Conservation (phyloP, 371 early-diverging fungal genomes). For the Syncephalastrum contaminatum region DNA sequence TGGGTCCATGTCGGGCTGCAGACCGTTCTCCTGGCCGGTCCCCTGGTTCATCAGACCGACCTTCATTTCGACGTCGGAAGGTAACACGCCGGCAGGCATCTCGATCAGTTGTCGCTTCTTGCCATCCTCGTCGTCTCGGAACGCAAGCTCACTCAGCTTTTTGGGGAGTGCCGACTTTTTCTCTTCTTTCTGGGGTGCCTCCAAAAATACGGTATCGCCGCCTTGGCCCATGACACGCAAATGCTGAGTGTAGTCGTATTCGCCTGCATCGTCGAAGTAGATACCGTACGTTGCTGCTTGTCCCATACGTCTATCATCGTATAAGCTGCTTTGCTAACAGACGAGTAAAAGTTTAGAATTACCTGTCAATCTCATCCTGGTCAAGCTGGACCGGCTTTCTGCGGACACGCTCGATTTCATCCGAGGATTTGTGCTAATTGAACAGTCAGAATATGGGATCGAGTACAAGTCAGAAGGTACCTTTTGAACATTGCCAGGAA, state of each 20-base stretch:
- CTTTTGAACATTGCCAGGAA: constrained; percentile 68
- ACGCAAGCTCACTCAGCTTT: constrained; percentile 16
- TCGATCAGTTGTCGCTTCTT: constrained; percentile 42
- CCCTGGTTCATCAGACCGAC: constrained; percentile 44
- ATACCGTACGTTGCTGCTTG: constrained; percentile 85
- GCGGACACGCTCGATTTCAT: constrained; percentile 34
- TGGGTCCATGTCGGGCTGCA: constrained; percentile 78
- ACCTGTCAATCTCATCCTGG: constrained; percentile 53
- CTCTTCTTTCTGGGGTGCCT: constrained; percentile 54
- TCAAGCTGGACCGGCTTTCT: constrained; percentile 33
- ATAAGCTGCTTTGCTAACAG: not conserved
- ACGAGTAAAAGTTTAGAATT: constrained; percentile 2
- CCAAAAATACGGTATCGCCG: constrained; percentile 79
- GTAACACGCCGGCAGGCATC: constrained; percentile 76
- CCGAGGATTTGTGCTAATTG: constrained; percentile 39
- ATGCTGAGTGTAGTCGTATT: constrained; percentile 94
- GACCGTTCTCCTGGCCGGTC: constrained; percentile 53
- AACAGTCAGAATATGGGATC: not conserved
- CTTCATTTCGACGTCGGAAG: constrained; percentile 62
- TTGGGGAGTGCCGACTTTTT: constrained; percentile 20
- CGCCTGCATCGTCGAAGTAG: constrained; percentile 75
- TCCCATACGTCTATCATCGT: constrained; percentile 54
- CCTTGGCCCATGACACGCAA: constrained; percentile 80
- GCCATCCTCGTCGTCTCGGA: constrained; percentile 21
- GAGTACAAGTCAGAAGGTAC: constrained; percentile 23